Conservation (phyloP, 495 filamentous ascomycete genomes). For the Penicillium coprophilum region DNA sequence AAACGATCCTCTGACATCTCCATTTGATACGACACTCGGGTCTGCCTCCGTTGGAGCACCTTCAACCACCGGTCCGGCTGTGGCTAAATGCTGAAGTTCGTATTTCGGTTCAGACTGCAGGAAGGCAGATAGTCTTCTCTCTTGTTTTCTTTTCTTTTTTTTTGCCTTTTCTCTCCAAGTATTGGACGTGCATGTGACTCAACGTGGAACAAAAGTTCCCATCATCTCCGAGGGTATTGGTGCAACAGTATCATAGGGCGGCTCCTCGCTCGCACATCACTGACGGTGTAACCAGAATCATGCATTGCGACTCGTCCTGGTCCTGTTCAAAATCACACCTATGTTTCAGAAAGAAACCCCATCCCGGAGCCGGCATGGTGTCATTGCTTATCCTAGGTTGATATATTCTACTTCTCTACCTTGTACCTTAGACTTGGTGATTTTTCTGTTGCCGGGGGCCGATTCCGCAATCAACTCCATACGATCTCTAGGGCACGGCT, state of each 20-base stretch:
- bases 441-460: neutral
- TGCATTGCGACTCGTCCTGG: slow-evolving; percentile 2
- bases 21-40: slow-evolving; percentile 15
- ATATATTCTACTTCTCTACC: neutral
- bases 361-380: slow-evolving; percentile 9
- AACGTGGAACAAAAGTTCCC: neutral
- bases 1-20: slow-evolving; percentile 21
- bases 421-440: neutral
- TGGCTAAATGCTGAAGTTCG: neutral
- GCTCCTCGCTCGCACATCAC: neutral
- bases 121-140: neutral
- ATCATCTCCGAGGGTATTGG: slow-evolving; percentile 7
- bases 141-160: neutral
- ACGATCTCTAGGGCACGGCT: neutral
- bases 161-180: neutral
- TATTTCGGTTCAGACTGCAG: slow-evolving; percentile 10
- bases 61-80: neutral
- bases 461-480: neutral
- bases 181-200: slow-evolving; percentile 8
- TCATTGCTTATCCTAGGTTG: neutral
- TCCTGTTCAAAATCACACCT: slow-evolving; percentile 3
- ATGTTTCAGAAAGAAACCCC: neutral
- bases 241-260: slow-evolving; percentile 6
- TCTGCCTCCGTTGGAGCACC: neutral
- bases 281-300: slow-evolving; percentile 11